Evolutionary conservation across 2,329 filamentous ascomycete species (phyloP), one percentile per base, ranked within the genome.

Genomic region (Seiridium unicorne): DNA sequence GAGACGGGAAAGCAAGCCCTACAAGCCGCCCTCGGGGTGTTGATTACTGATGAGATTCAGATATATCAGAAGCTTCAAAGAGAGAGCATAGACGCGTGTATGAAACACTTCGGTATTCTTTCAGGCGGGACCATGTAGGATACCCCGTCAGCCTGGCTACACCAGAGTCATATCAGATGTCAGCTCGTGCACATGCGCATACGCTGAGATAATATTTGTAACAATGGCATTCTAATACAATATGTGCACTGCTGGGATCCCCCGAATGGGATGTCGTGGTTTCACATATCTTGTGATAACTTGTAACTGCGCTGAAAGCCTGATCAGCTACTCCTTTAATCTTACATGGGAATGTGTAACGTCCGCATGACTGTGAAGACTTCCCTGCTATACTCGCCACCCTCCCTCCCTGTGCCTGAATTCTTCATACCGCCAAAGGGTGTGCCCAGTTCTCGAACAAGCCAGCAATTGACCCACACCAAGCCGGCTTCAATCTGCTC

Each of bases 391-490:
- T 73, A 70, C 47, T 71, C 69, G 4, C 71, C 71, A 2, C 71
- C 71, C 42, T 73, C 71, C 34, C 69, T 65, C 0, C 71, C 71
- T 1, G 64, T 70, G 2, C 72, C 72, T 26, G 70, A 72, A 51
- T 67, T 69, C 64, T 73, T 74, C 65, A 74, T 72, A 10, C 71
- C 72, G 4, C 72, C 71, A 58, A 74, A 73, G 2, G 71, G 71
- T 13, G 72, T 74, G 7, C 69, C 70, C 8, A 73, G 61, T 60
- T 74, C 70, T 44, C 71, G 58, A 2, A 71, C 69, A 34, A 73
- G 62, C 70, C 72, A 73, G 55, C 69, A 70, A 57, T 74, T 74
- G 11, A 73, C 68, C 72, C 71, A 74, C 6, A 74, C 69, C 60
- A 73, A 13, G 0, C 72, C 72, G 1, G 71, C 70, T 57, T 72